Conservation (phyloP, 768 basidiomycete species). For the Phanerochaete carnosa region DNA sequence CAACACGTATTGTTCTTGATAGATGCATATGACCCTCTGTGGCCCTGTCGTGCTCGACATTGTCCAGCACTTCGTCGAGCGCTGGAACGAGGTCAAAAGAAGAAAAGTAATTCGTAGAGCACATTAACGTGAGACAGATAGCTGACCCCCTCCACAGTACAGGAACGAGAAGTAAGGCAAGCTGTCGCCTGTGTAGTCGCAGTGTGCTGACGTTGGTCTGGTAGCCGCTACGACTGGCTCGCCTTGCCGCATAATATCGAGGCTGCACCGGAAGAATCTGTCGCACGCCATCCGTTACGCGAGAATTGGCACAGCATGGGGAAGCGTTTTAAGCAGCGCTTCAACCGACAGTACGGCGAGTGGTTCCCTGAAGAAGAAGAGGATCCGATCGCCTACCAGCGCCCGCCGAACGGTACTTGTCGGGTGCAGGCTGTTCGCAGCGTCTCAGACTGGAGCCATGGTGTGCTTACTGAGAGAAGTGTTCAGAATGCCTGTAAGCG, state of each 20-base stretch:
- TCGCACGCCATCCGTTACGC: slow-evolving; percentile 70
- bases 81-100: slow-evolving; percentile 89
- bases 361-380: slow-evolving; percentile 30
- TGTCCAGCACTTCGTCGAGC: slow-evolving; percentile 88
- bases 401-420: slow-evolving; percentile 49
- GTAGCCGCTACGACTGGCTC: slow-evolving; percentile 61
- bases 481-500: slow-evolving; percentile 90
- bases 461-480: slow-evolving; percentile 83
- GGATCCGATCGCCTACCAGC: slow-evolving; percentile 39
- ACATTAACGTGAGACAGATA: background rate
- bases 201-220: too few relatives aligned
- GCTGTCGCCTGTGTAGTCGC: too few relatives aligned
- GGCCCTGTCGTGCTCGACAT: slow-evolving; percentile 88
- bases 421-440: slow-evolving; percentile 81
- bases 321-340: slow-evolving; percentile 57
- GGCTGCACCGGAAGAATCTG: slow-evolving; percentile 61
- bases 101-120: slow-evolving; percentile 51
- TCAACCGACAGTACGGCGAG: slow-evolving; percentile 38
- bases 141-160: slow-evolving; percentile 19
- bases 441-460: slow-evolving; percentile 92
- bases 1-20: slow-evolving; percentile 7
- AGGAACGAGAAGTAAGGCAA: slow-evolving; percentile 45
- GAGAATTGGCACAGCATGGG: slow-evolving; percentile 59
- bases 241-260: slow-evolving; percentile 74
- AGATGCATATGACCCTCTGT: slow-evolving; percentile 82